These are phyloP conservation scores for Eucalyptus polyanthemos DNA, from an alignment of 345 rosid genomes.

Conservation along the genomic window DNA sequence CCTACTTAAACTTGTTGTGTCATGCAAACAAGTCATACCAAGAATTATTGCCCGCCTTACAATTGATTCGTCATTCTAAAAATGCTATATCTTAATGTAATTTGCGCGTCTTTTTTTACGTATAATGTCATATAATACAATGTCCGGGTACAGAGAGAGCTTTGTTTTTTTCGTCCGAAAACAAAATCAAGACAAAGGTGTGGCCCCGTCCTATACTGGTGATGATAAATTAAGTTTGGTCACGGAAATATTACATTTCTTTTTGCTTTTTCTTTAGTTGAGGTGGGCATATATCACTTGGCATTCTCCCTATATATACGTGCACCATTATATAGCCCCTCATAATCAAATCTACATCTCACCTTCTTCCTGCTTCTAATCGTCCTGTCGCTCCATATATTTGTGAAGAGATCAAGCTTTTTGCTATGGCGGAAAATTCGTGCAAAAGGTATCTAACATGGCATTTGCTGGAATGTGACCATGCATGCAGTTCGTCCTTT, in stretches of 20 bases:
- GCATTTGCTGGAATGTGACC: not conserved
- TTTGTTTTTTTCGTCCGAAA: too few relatives aligned
- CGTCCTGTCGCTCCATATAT: not conserved
- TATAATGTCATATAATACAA: not conserved
- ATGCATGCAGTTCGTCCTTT: not conserved
- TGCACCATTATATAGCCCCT: not conserved
- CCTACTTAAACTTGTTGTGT: too few relatives aligned
- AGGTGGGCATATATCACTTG: not conserved
- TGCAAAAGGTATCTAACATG: not conserved
- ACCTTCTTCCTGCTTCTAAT: not conserved
- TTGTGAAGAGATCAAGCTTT: not conserved
- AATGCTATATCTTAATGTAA: not conserved
- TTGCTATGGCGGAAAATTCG: not conserved
- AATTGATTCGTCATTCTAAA: rapidly evolving
- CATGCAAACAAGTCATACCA: not conserved
- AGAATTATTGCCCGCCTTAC: not conserved
- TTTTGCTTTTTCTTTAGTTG: not conserved
- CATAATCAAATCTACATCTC: not conserved
- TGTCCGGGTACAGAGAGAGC: not conserved
- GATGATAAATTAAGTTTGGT: too few relatives aligned
- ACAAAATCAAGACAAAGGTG: too few relatives aligned
- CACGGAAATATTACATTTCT: too few relatives aligned
- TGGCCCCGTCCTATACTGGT: too few relatives aligned
- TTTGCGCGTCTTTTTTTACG: rapidly evolving
- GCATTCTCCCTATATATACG: not conserved